phyloP scores from a whole-genome alignment of 2,329 filamentous ascomycete species.

The Fusarium solani-melongenae region DNA sequence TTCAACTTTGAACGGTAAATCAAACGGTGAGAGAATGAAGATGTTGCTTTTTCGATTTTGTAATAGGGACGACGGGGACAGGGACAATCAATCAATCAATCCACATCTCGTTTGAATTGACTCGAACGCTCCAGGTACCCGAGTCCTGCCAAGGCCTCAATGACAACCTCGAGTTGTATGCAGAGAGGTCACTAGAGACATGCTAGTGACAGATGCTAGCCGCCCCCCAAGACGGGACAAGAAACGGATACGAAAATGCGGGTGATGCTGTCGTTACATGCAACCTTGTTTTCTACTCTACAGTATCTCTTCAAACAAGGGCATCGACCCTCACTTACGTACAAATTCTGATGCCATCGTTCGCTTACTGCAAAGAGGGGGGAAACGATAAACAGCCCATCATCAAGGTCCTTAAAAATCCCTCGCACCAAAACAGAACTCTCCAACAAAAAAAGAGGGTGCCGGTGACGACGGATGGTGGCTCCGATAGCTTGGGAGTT shows the following conservation, averaged over 20 bases:
- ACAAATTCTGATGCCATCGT: constrained; percentile 1
- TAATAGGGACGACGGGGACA: not conserved
- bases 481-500: not conserved
- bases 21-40: constrained; percentile 21
- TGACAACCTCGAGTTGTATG: not conserved
- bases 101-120: not conserved
- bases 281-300: not conserved
- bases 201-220: not conserved
- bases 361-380: constrained; percentile 12
- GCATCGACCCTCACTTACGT: not conserved
- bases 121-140: not conserved
- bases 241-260: not conserved
- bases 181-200: not conserved
- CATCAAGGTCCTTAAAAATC: constrained; percentile 7
- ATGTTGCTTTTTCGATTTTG: not conserved
- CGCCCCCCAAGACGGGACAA: not conserved
- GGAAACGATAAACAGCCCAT: constrained; percentile 2
- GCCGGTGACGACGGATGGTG: constrained; percentile 20
- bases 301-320: not conserved
- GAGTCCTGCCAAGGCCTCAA: not conserved
- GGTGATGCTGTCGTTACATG: not conserved
- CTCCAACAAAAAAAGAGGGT: not conserved
- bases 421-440: constrained; percentile 9
- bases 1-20: constrained; percentile 1
- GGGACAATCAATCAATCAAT: not conserved